Evolutionary conservation across 2,329 filamentous ascomycete species (phyloP).

Genomic region (Graphilbum sp.): DNA sequence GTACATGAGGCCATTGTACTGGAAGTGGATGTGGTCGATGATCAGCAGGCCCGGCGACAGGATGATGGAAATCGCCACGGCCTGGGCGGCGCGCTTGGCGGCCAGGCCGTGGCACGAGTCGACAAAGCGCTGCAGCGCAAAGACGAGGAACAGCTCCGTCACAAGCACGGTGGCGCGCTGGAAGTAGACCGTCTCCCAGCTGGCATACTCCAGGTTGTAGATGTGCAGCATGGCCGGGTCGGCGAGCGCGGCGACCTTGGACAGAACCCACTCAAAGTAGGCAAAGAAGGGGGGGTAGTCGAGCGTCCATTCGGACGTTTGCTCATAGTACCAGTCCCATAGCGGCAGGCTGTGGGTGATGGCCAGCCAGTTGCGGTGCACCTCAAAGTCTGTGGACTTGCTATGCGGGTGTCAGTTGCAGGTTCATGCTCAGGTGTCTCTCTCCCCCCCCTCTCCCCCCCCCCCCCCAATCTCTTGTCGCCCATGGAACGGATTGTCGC

Average conservation of each 20-base stretch:
- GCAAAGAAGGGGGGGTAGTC: conserved; percentile 98
- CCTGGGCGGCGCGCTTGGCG: conserved; percentile 64
- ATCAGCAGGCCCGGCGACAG: conserved; percentile 87
- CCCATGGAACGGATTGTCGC: no score
- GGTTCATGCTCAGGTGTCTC: not conserved
- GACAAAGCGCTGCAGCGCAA: conserved; percentile 66
- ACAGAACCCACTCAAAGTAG: conserved; percentile 87
- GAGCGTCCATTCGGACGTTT: conserved; percentile 97
- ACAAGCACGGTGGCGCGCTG: conserved; percentile 77
- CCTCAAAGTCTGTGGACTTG: conserved; percentile 98
- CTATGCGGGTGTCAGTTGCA: conserved; percentile 28
- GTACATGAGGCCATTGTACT: conserved; percentile 97
- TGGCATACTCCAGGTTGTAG: conserved; percentile 69
- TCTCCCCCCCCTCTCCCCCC: not conserved
- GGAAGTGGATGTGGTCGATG: conserved; percentile 97
- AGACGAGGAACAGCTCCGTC: conserved; percentile 71
- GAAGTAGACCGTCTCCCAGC: conserved; percentile 88
- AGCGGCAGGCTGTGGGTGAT: conserved; percentile 81
- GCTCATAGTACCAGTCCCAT: conserved; percentile 89
- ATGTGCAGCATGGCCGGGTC: conserved; percentile 73
- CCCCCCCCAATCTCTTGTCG: not conserved
- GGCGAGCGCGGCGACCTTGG: conserved; percentile 58
- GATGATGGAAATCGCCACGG: conserved; percentile 73
- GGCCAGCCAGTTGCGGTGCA: conserved; percentile 96
- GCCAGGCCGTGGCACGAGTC: conserved; percentile 43